These are phyloP conservation scores for Blastomyces silverae DNA, from an alignment of 2,329 filamentous ascomycete species.

Conservation along the genomic window DNA sequence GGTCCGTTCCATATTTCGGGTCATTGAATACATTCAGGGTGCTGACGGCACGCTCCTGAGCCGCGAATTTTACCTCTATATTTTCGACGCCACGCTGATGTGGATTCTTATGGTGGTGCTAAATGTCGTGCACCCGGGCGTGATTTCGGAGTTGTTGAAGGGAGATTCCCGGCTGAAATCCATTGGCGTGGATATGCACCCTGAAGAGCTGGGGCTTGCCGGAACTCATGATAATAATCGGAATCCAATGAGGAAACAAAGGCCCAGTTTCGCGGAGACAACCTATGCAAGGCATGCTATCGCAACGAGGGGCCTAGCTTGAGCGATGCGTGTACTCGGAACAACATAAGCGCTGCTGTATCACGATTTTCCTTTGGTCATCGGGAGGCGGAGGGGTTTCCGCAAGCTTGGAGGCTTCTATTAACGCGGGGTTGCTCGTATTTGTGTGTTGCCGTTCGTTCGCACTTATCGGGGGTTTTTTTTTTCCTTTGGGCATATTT, in stretches of 20 bases:
- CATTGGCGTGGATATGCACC: neutral
- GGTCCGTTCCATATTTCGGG: slow-evolving; percentile 30
- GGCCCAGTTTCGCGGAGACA: slow-evolving; percentile 15
- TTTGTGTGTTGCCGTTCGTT: neutral
- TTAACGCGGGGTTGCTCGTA: neutral
- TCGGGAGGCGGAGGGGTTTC: neutral
- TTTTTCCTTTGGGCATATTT: neutral
- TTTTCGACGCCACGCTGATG: slow-evolving; percentile 32
- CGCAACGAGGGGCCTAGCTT: slow-evolving; percentile 17
- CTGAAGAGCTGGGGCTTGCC: neutral
- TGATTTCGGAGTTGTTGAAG: slow-evolving; percentile 10
- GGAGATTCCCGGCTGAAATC: neutral
- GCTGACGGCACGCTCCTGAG: slow-evolving; percentile 30
- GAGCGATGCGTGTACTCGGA: neutral
- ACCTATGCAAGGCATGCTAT: slow-evolving; percentile 19
- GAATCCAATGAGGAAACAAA: neutral
- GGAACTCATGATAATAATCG: neutral
- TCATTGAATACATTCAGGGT: slow-evolving; percentile 31
- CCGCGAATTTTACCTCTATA: slow-evolving; percentile 30
- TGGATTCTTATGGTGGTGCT: slow-evolving; percentile 23
- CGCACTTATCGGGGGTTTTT: neutral
- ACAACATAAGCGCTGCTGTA: neutral
- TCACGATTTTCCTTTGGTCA: neutral
- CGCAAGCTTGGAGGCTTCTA: neutral
- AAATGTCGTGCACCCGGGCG: slow-evolving; percentile 19